Evolutionary conservation across 73 alveolate species (phyloP).

Genomic region (Stentor roeselii): DNA sequence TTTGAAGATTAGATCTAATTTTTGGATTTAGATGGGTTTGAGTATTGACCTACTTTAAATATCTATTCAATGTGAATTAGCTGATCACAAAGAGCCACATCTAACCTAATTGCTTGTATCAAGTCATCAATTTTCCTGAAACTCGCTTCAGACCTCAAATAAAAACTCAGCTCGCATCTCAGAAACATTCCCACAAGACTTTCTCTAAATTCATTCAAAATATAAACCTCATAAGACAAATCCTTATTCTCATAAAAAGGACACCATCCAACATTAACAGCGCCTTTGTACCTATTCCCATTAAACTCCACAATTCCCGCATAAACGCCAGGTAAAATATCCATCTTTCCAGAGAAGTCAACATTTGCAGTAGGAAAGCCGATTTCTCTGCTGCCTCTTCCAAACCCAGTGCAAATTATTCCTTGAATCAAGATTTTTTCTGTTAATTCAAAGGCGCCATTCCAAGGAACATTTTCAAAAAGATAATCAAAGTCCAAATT

Average conservation of each 20-base stretch:
- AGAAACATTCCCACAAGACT: constrained; percentile 51
- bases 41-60: too few species aligned
- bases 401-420: constrained; percentile 54
- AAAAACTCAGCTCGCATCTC: constrained; percentile 20
- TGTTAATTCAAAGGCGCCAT: too few species aligned
- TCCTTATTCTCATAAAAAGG: constrained; percentile 52
- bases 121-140: constrained; percentile 40
- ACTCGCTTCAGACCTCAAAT: constrained; percentile 49
- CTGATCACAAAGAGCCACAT: constrained; percentile 37
- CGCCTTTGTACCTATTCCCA: constrained; percentile 33
- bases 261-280: constrained; percentile 63
- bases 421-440: constrained; percentile 44
- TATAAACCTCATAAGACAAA: constrained; percentile 48
- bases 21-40: too few species aligned
- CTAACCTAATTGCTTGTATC: constrained; percentile 55
- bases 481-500: neutral
- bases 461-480: neutral
- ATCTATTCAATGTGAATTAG: too few species aligned
- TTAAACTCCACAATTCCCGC: constrained; percentile 36
- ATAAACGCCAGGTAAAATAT: constrained; percentile 64
- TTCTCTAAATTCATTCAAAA: constrained; percentile 34
- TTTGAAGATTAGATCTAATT: too few species aligned
- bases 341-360: constrained; percentile 26
- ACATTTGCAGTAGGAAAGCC: constrained; percentile 80
- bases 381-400: constrained; percentile 69